These are phyloP conservation scores for Chlorella sp. DNA, from an alignment of 139 green algal genomes.

Conservation along the genomic window DNA sequence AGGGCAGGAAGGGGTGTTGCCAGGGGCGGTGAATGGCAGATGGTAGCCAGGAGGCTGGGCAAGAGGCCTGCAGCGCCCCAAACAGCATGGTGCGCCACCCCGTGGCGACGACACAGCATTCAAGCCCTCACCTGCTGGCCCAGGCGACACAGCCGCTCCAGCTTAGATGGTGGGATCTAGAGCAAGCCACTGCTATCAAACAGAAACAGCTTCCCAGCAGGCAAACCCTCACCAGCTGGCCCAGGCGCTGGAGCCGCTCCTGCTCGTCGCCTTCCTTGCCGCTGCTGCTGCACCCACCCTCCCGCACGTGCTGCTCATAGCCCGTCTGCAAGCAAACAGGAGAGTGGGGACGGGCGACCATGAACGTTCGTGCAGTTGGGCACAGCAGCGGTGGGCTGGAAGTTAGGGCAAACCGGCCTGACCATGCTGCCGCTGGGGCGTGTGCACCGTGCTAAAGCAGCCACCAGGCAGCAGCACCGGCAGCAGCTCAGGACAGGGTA, in stretches of 20 bases:
- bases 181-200: too few species aligned
- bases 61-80: neutral
- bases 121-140: neutral
- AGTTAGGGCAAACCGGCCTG: too few species aligned
- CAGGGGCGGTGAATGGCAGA: neutral
- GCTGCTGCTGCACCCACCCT: slow-evolving; percentile 11
- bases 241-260: slow-evolving; percentile 16
- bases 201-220: too few species aligned
- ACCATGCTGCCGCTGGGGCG: too few species aligned
- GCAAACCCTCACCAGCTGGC: slow-evolving; percentile 29
- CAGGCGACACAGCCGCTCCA: too few species aligned
- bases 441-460: neutral
- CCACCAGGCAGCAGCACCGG: neutral
- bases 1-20: neutral
- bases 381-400: neutral
- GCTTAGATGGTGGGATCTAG: too few species aligned
- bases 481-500: too few species aligned
- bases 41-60: neutral
- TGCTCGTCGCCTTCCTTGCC: slow-evolving; percentile 24
- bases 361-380: neutral
- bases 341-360: too few species aligned
- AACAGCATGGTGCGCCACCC: too few species aligned
- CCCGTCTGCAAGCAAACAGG: neutral
- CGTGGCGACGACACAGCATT: neutral
- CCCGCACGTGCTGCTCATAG: slow-evolving; percentile 40